phyloP scores from a whole-genome alignment of 371 early-diverging fungal species.

The Blastocladiella emersonii region DNA sequence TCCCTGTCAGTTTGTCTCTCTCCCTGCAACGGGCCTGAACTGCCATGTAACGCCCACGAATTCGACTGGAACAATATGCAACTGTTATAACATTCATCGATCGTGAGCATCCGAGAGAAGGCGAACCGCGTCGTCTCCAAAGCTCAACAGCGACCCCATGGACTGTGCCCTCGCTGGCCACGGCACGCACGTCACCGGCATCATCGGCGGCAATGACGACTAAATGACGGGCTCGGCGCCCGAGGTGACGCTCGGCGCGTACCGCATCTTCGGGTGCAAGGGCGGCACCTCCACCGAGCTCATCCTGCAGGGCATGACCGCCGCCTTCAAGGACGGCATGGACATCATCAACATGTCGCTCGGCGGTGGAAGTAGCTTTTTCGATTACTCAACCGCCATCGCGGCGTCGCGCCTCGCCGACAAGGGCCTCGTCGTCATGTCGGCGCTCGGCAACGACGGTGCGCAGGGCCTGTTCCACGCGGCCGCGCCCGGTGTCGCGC shows the following conservation, averaged over 20 bases:
- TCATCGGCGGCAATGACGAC: slow-evolving; percentile 14
- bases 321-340: too few species aligned
- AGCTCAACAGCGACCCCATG: too few species aligned
- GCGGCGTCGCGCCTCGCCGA: slow-evolving; percentile 30
- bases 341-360: slow-evolving; percentile 59
- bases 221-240: slow-evolving; percentile 22
- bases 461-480: slow-evolving; percentile 7
- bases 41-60: too few species aligned
- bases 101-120: too few species aligned
- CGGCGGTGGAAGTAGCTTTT: slow-evolving; percentile 47
- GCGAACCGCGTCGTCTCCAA: too few species aligned
- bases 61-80: too few species aligned
- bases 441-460: slow-evolving; percentile 13
- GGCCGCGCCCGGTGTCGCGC: slow-evolving; percentile 9
- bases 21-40: too few species aligned
- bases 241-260: slow-evolving; percentile 9
- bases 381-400: slow-evolving; percentile 32
- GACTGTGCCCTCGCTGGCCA: too few species aligned
- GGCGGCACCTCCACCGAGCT: not conserved
- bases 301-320: not conserved
- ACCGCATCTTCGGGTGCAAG: slow-evolving; percentile 1
- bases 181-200: slow-evolving; percentile 20
- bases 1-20: too few species aligned
- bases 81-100: too few species aligned
- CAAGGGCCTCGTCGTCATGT: not conserved